A percentile compares a stretch with the other conserved stretches of the same genome.
Conservation (phyloP, 2,329 filamentous ascomycete species). For the Fusarium austroafricanum region DNA sequence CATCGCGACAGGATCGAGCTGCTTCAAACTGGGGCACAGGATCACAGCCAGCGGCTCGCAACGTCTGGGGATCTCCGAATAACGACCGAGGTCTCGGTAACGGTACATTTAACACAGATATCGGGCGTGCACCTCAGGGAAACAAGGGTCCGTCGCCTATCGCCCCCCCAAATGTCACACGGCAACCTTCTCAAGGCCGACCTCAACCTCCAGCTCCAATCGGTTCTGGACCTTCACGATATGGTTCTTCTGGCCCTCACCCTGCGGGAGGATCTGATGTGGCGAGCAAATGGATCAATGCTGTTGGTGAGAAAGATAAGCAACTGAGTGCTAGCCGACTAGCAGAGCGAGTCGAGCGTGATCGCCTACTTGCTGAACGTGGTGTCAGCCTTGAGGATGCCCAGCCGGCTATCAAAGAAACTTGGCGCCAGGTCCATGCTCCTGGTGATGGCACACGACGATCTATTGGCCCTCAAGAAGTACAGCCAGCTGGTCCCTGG, state of each 20-base stretch:
- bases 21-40: conserved; percentile 60
- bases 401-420: conserved; percentile 64
- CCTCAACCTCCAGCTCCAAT: conserved; percentile 49
- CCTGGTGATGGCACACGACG: conserved; percentile 53
- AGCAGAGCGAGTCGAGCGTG: conserved; percentile 55
- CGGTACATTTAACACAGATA: conserved; percentile 76
- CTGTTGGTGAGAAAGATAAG: conserved; percentile 61
- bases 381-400: conserved; percentile 58
- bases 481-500: conserved; percentile 48
- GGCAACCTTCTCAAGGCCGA: conserved; percentile 45
- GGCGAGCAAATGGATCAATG: conserved; percentile 57
- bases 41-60: conserved; percentile 61
- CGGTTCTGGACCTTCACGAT: conserved; percentile 49
- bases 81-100: conserved; percentile 80
- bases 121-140: conserved; percentile 59
- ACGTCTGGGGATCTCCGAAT: conserved; percentile 81
- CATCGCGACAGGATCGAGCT: conserved; percentile 60
- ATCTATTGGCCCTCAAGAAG: conserved; percentile 40
- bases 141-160: conserved; percentile 60
- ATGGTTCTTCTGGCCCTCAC: conserved; percentile 44
- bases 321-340: conserved; percentile 55
- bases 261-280: conserved; percentile 49
- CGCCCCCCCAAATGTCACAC: conserved; percentile 50
- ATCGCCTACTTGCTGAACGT: conserved; percentile 58
- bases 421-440: conserved; percentile 61